Evolutionary conservation across 306 rosid genomes (phyloP), one percentile per base, ranked within the genome.

Genomic region (Pyrus communis): DNA sequence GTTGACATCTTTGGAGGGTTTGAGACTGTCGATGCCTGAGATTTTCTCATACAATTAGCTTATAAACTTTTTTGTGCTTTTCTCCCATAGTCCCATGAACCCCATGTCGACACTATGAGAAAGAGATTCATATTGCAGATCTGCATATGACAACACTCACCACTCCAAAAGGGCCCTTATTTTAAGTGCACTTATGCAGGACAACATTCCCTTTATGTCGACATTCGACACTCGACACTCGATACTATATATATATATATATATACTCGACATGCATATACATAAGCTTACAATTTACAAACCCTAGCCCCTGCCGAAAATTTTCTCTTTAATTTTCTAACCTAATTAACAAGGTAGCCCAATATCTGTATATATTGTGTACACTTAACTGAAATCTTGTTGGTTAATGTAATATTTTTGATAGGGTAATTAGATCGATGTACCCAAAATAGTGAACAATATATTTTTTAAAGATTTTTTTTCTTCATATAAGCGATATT

Each of bases 1-100:
- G 98, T 91, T 88, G 80, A 91, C 97, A 87, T 91, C 77, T 38
- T 88, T 85, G 82, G 84, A 81, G 42, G 93, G 89, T 74, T 87
- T 89, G n/a, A 88, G 96, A 71, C 71, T 71, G 51, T 86, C 86
- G 0, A 90, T 91, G 25, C 83, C 17, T 61, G 83, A 81, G 77
- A 93, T 87, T 85, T 90, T 85, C 9, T 78, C 74, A 54, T 84
- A 85, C 62, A 90, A 75, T 3, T 75, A 75, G 42, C 23, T n/a
- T 79, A 62, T 0, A 91, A 85, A 73, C 75, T 85, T 43, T 81
- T 33, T 30, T 31, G 43, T 64, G 23, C 19, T 30, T 64, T 64
- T 83, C 5, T 57, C 27, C 27, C 55, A 49, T 49, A 15, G 55
- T 87, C 69, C 81, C 92, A 58, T 5, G 38, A 3, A 62, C 21